phyloP scores from a whole-genome alignment of 1,284 basidiomycete species.

The Trametes pubescens region DNA sequence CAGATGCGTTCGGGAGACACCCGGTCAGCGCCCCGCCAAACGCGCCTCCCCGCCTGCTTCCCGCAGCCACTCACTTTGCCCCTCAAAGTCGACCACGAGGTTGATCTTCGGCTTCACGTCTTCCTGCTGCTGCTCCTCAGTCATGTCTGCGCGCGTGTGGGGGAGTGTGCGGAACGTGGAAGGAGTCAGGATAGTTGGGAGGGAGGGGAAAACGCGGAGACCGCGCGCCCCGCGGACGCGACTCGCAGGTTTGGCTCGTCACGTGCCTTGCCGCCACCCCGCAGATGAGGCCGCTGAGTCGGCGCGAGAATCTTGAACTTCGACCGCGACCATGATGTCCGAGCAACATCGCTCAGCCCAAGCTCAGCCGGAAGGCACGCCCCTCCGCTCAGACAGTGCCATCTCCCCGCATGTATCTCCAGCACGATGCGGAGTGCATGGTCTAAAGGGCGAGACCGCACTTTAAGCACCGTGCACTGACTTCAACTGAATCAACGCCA shows the following conservation, averaged over 20 bases:
- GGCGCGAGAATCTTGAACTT: too few relatives aligned
- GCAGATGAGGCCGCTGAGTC: too few relatives aligned
- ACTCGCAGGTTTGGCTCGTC: background rate
- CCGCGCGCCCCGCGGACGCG: conserved; percentile 8
- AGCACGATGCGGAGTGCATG: too few relatives aligned
- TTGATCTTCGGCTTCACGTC: conserved; percentile 77
- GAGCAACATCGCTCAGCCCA: too few relatives aligned
- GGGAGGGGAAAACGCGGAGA: conserved; percentile 12
- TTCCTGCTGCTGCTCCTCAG: conserved; percentile 52
- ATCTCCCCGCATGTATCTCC: too few relatives aligned
- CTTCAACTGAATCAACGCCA: too few relatives aligned
- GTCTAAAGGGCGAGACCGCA: too few relatives aligned
- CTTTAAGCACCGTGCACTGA: too few relatives aligned
- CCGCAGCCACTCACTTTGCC: conserved; percentile 45
- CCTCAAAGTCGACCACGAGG: conserved; percentile 60
- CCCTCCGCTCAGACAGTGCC: too few relatives aligned
- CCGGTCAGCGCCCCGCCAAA: conserved; percentile 7
- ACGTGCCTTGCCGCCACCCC: too few relatives aligned
- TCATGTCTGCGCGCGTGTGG: conserved; percentile 4
- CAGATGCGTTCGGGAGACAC: conserved; percentile 1
- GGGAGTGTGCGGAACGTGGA: conserved; percentile 1
- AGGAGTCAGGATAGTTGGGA: background rate
- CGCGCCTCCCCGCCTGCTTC: conserved; percentile 9
- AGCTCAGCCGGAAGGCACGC: too few relatives aligned
- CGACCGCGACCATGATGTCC: too few relatives aligned